phyloP scores from a whole-genome alignment of 495 filamentous ascomycete genomes.

The Daldinia grandis region DNA sequence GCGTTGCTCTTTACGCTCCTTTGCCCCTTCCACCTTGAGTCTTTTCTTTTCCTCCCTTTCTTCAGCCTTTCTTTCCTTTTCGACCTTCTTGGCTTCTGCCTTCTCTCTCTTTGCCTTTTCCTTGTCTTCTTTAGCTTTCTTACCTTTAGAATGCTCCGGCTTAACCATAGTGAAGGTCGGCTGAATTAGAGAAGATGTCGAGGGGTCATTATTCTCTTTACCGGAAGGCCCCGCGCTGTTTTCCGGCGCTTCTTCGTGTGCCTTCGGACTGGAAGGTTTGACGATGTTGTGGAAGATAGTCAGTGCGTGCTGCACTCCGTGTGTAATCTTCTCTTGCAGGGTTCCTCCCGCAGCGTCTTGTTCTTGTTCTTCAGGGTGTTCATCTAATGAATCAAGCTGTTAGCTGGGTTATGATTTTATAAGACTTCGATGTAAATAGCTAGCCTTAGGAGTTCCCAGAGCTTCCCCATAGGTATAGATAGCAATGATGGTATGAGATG shows the following conservation, averaged over 20 bases:
- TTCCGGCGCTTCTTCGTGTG: not conserved
- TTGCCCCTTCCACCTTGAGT: conserved; percentile 28
- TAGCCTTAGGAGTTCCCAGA: not conserved
- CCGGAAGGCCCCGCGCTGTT: not conserved
- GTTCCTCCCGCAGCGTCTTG: conserved; percentile 6
- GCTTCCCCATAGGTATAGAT: not conserved
- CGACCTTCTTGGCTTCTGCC: conserved; percentile 27
- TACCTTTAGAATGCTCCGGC: not conserved
- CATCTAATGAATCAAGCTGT: conserved; percentile 16
- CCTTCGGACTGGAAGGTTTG: not conserved
- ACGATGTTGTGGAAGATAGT: conserved; percentile 20
- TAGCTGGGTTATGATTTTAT: conserved; percentile 2
- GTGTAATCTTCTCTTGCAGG: conserved; percentile 9
- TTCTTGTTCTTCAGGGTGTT: not conserved
- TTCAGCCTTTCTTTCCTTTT: conserved; percentile 40
- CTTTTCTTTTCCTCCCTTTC: conserved; percentile 38
- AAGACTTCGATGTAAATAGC: conserved; percentile 1
- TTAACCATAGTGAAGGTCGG: conserved; percentile 10
- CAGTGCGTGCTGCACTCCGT: conserved; percentile 26
- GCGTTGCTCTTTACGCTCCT: conserved; percentile 33
- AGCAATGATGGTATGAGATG: not conserved
- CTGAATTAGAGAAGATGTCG: not conserved
- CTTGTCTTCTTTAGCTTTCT: conserved; percentile 20
- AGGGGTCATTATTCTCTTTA: conserved; percentile 3
- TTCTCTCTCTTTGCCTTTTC: conserved; percentile 19